phyloP scores from a whole-genome alignment of 2,329 filamentous ascomycete genomes.

The Cercospora zeina region DNA sequence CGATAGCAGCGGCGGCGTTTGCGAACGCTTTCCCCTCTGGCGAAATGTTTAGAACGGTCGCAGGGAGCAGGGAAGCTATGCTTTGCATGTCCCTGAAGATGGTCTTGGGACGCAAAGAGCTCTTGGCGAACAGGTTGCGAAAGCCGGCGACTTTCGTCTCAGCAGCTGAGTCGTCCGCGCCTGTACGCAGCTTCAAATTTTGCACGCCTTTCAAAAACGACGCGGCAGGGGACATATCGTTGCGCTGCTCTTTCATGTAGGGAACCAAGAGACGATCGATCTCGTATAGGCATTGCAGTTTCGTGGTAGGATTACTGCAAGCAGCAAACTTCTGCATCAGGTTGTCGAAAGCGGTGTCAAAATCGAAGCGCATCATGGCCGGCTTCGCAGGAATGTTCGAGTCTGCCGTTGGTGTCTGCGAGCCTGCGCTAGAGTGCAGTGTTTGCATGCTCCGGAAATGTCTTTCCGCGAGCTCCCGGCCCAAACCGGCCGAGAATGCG shows the following conservation, averaged over 20 bases:
- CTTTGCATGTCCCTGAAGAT: constrained; percentile 54
- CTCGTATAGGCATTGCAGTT: constrained; percentile 80
- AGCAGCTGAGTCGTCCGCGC: constrained; percentile 12
- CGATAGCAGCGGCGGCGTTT: constrained; percentile 82
- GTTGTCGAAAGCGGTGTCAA: constrained; percentile 74
- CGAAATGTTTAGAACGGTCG: constrained; percentile 58
- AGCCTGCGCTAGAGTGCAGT: constrained; percentile 22
- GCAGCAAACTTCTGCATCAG: constrained; percentile 84
- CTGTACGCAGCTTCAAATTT: background rate
- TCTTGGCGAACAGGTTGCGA: constrained; percentile 46
- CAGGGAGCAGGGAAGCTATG: constrained; percentile 62
- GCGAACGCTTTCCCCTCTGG: constrained; percentile 74
- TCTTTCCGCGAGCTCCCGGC: constrained; percentile 42
- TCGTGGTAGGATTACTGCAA: constrained; percentile 82
- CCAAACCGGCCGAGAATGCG: constrained; percentile 71
- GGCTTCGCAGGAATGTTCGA: constrained; percentile 5
- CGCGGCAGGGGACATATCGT: constrained; percentile 4
- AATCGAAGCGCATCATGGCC: constrained; percentile 45
- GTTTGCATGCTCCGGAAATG: constrained; percentile 26
- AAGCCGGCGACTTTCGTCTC: constrained; percentile 32
- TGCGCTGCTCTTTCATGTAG: constrained; percentile 27
- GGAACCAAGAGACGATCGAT: constrained; percentile 65
- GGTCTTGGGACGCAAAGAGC: constrained; percentile 48
- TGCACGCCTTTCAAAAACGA: constrained; percentile 20
- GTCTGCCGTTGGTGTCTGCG: constrained; percentile 24